phyloP scores from a whole-genome alignment of 495 filamentous ascomycete species.

The Penicillium cosmopolitanum region DNA sequence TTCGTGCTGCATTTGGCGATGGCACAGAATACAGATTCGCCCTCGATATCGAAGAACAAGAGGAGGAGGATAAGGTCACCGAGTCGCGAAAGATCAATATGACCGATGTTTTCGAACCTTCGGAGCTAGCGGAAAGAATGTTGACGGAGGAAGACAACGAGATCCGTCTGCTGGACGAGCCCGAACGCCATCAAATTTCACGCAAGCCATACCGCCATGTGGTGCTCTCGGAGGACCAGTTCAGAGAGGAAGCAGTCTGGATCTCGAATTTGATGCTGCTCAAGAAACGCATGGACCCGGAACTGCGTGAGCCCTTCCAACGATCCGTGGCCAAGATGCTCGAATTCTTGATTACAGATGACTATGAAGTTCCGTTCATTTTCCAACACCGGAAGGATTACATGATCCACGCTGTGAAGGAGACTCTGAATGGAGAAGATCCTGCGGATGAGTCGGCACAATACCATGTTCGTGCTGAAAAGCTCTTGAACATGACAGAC shows the following conservation, averaged over 20 bases:
- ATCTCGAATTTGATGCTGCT: constrained; percentile 86
- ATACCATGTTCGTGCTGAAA: constrained; percentile 78
- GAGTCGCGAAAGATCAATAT: constrained; percentile 79
- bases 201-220: constrained; percentile 84
- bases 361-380: constrained; percentile 94
- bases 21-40: constrained; percentile 96
- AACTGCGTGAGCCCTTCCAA: constrained; percentile 80
- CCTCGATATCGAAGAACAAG: constrained; percentile 75
- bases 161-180: constrained; percentile 84
- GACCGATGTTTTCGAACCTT: constrained; percentile 97
- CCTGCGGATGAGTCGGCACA: constrained; percentile 67
- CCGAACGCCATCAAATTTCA: constrained; percentile 91
- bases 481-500: constrained; percentile 88
- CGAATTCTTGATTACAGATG: constrained; percentile 89
- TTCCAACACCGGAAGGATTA: constrained; percentile 99
- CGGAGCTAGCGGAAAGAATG: constrained; percentile 88
- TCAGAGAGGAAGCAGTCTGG: constrained; percentile 88
- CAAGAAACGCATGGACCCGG: constrained; percentile 71
- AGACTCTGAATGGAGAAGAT: constrained; percentile 54
- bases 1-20: constrained; percentile 93
- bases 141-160: constrained; percentile 93
- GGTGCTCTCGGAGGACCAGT: constrained; percentile 74
- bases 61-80: constrained; percentile 68
- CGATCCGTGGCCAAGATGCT: constrained; percentile 89
- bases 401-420: constrained; percentile 86